Evolutionary conservation across 257 asterid genomes (phyloP).

Genomic region (Capsicum pubescens): DNA sequence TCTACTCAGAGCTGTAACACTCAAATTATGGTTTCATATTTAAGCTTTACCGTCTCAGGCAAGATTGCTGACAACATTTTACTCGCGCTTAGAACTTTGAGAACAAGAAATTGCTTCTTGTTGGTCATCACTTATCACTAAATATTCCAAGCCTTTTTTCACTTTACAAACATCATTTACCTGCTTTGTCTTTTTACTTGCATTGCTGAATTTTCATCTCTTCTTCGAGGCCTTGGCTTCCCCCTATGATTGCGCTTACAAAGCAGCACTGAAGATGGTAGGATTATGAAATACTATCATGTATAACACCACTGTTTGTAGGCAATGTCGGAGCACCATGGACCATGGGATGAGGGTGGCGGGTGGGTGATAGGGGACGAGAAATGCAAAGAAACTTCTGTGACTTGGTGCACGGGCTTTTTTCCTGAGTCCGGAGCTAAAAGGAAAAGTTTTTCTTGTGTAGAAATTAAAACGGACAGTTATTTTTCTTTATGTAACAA

Average conservation of each 20-base stretch:
- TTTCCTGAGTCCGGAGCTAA: too few species aligned
- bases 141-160: not conserved
- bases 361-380: not conserved
- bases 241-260: not conserved
- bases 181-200: not conserved
- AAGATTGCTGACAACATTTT: not conserved
- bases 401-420: too few species aligned
- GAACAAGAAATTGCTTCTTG: slow-evolving; percentile 21
- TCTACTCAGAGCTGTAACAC: not conserved
- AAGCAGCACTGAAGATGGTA: not conserved
- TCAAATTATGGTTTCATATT: not conserved
- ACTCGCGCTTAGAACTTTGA: not conserved
- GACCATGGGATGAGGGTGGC: not conserved
- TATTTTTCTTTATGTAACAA: too few species aligned
- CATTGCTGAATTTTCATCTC: too few species aligned
- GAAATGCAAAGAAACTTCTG: not conserved
- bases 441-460: too few species aligned
- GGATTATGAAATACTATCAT: not conserved
- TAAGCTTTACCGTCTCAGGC: not conserved
- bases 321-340: not conserved
- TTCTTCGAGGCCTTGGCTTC: not conserved
- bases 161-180: slow-evolving; percentile 3
- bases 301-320: not conserved
- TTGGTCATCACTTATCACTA: not conserved
- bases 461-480: too few species aligned